phyloP scores from a whole-genome alignment of 257 asterid genomes.

The Verbena officinalis region DNA sequence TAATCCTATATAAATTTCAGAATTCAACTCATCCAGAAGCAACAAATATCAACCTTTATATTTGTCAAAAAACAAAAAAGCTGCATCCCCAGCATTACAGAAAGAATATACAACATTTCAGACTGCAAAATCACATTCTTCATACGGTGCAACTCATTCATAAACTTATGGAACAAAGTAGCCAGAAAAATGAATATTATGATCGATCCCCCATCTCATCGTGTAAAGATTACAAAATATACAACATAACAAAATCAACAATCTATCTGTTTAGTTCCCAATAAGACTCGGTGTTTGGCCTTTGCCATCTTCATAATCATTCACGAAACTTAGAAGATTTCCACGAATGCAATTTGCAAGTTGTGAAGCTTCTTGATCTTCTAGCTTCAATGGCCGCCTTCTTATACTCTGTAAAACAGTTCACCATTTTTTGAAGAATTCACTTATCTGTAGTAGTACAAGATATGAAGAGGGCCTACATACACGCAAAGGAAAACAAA shows the following conservation, averaged over 20 bases:
- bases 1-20: no score
- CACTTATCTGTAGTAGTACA: neutral
- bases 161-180: neutral
- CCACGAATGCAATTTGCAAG: conserved; percentile 70
- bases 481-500: neutral
- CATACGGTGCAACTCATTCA: neutral
- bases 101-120: neutral
- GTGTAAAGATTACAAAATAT: neutral
- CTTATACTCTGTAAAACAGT: conserved; percentile 58
- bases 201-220: neutral
- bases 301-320: conserved; percentile 51
- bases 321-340: conserved; percentile 45
- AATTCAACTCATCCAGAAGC: no score
- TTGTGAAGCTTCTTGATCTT: conserved; percentile 64
- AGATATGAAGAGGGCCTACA: neutral
- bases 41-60: no score
- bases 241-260: conserved; percentile 24
- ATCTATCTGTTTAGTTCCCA: conserved; percentile 30
- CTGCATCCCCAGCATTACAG: neutral
- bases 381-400: conserved; percentile 55
- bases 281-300: conserved; percentile 49
- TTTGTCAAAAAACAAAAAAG: neutral
- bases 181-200: neutral
- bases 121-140: neutral
- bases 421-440: conserved; percentile 6